Evolutionary conservation across 768 basidiomycete genomes (phyloP), one percentile per base, ranked within the genome.

Genomic region (Grammothele lineata): DNA sequence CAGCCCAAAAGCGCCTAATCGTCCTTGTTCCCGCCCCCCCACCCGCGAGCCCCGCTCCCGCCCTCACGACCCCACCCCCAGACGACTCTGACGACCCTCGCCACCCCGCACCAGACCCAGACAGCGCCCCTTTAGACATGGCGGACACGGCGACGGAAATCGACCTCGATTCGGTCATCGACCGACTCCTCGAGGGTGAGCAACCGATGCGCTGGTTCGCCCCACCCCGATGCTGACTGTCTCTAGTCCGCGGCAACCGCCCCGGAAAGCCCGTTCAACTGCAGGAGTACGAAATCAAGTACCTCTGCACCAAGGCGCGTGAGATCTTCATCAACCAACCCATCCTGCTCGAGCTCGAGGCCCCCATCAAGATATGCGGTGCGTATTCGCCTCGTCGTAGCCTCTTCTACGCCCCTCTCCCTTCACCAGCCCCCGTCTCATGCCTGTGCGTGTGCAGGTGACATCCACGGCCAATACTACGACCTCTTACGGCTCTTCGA

Each of bases 361-460:
- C 95, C 42, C 95, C 95, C 58, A 98, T 99, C 74, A 99, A 99
- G 83, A 99, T 99, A 67, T 98, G 96, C 66, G 95, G 95, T 95
- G 56, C 59, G 91, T 44, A 43, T 45, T 54, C 30, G 15, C 45
- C 43, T 10, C 55, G 7, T 17, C 45, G 15, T 48, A 54, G 36
- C 26, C 17, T 25, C 47, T 34, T 22, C 19, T 37, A 17, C 35
- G 35, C 41, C 26, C 47, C 23, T 43, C 32, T 43, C 48, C 12
- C 27, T 47, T 37, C 39, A 23, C 43, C 24, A 22, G 17, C 44
- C 42, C 30, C 36, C 27, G 15, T 23, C 12, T 35, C 39, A 33
- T 40, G 54, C 54, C 57, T 63, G 14, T 24, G 32, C 22, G 18
- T 22, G 24, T n/a, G 60, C 64, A 96, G 94, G 94, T 66, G 95